Evolutionary conservation across 2,329 filamentous ascomycete species (phyloP).

Genomic region (Cytospora piceae): DNA sequence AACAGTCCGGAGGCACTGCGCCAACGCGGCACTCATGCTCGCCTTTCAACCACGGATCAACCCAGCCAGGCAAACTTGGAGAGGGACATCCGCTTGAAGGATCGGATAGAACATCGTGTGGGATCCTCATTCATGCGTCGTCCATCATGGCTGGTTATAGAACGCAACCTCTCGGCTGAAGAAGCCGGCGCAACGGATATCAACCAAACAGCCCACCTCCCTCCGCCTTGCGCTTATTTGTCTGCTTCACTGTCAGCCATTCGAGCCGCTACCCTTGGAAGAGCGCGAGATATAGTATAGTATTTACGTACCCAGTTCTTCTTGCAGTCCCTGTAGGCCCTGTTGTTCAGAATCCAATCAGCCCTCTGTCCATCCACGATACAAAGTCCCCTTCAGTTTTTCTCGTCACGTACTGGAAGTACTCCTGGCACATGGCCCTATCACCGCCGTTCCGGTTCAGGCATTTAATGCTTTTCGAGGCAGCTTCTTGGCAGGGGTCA

Average conservation of each 20-base stretch:
- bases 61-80: neutral
- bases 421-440: conserved; percentile 87
- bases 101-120: neutral
- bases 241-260: conserved; percentile 30
- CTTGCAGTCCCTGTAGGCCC: conserved; percentile 93
- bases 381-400: neutral
- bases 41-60: neutral
- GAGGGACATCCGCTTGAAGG: neutral
- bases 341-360: conserved; percentile 41
- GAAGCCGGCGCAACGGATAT: neutral
- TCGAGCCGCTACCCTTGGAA: neutral
- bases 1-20: neutral
- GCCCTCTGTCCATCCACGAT: neutral
- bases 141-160: neutral
- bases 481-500: conserved; percentile 94
- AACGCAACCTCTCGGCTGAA: neutral
- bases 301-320: conserved; percentile 78
- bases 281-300: neutral
- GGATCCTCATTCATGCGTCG: neutral
- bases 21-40: neutral
- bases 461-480: conserved; percentile 82
- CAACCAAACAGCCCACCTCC: conserved; percentile 27
- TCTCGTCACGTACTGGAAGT: conserved; percentile 76
- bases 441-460: conserved; percentile 87
- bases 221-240: conserved; percentile 38